phyloP scores from a whole-genome alignment of 2,329 filamentous ascomycete genomes.

The Sporothrix euskadiensis region DNA sequence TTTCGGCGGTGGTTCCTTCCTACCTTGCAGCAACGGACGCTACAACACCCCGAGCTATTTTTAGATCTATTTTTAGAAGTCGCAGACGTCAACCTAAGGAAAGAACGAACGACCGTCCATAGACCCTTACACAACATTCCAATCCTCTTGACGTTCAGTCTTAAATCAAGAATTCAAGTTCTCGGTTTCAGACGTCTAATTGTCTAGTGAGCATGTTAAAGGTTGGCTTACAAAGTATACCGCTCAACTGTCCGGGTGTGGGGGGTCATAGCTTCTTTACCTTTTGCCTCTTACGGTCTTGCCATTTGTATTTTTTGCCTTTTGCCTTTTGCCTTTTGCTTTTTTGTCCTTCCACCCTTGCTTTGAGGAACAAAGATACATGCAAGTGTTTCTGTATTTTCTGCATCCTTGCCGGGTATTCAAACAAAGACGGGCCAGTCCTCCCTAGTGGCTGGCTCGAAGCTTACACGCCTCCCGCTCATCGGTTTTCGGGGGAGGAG shows the following conservation, averaged over 20 bases:
- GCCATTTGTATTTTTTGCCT: neutral
- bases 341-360: neutral
- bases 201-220: neutral
- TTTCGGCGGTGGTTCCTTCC: neutral
- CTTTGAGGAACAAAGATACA: neutral
- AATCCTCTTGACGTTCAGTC: neutral
- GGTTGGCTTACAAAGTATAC: neutral
- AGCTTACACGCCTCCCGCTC: neutral
- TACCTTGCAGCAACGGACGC: constrained; percentile 1
- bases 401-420: neutral
- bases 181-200: neutral
- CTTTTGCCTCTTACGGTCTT: neutral
- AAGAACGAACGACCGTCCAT: neutral
- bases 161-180: neutral
- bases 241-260: neutral
- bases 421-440: neutral
- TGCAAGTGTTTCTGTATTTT: neutral
- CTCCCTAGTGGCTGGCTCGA: neutral
- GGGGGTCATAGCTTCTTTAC: neutral
- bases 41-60: constrained; percentile 8
- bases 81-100: neutral
- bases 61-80: constrained; percentile 24
- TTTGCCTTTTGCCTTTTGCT: neutral
- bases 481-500: neutral
- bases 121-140: neutral